Evolutionary conservation across 2,329 filamentous ascomycete genomes (phyloP).

Genomic region (Xylaria sp.): DNA sequence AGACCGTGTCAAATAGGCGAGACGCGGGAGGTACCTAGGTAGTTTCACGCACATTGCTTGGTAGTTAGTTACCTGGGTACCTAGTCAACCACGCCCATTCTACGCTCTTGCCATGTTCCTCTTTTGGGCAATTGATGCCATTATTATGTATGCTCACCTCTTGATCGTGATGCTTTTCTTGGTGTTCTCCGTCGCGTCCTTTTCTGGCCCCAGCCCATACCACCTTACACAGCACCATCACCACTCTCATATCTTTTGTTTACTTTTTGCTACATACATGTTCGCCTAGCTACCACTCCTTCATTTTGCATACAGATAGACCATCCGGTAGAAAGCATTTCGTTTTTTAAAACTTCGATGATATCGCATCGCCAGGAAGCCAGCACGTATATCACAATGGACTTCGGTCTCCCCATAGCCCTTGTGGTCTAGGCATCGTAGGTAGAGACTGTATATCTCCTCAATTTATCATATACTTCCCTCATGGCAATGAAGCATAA

Average conservation of each 20-base stretch:
- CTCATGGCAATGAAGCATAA: no score
- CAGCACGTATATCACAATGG: not conserved
- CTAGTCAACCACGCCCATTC: not conserved
- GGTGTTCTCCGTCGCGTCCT: not conserved
- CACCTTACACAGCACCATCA: not conserved
- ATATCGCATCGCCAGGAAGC: no score
- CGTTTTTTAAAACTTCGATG: no score
- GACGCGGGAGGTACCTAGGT: constrained; percentile 11
- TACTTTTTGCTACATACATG: not conserved
- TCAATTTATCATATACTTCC: no score
- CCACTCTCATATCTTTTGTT: not conserved
- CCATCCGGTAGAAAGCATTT: not conserved
- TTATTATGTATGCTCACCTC: not conserved
- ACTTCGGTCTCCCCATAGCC: no score
- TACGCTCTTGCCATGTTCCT: not conserved
- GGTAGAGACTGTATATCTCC: not conserved
- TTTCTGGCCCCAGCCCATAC: not conserved
- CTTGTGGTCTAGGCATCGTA: not conserved
- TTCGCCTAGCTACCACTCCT: not conserved
- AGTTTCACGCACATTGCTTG: not conserved
- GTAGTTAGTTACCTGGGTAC: not conserved
- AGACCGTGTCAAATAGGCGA: not conserved
- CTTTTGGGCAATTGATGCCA: not conserved
- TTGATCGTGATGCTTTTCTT: not conserved
- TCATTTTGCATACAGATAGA: not conserved